Evolutionary conservation across 805 yeast species (phyloP).

Genomic region (Limtongia smithiae): DNA sequence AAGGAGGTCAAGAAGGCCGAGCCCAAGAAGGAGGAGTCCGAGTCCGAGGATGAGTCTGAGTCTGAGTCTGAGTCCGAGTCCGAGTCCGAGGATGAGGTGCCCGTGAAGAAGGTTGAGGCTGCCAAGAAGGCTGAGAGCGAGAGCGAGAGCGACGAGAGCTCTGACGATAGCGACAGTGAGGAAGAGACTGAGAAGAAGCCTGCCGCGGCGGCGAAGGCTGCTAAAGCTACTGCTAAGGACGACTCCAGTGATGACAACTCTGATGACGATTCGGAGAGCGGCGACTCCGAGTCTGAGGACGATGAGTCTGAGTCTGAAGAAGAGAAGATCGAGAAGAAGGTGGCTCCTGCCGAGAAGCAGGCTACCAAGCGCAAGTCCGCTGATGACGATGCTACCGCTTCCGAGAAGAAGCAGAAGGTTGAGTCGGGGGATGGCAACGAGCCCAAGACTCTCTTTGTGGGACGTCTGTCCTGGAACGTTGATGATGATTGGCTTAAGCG

Average conservation of each 20-base stretch:
- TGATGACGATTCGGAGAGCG: slow-evolving; percentile 30
- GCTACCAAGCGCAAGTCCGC: slow-evolving; percentile 43
- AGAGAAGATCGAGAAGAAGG: slow-evolving; percentile 34
- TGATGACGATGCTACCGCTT: slow-evolving; percentile 40
- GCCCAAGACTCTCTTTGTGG: slow-evolving; percentile 89
- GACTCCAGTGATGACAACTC: slow-evolving; percentile 35
- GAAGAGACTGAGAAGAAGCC: slow-evolving; percentile 22
- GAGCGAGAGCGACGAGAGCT: slow-evolving; percentile 4
- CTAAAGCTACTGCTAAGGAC: slow-evolving; percentile 35
- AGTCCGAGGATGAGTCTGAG: background rate
- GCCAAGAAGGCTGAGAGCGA: slow-evolving; percentile 27
- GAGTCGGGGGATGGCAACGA: slow-evolving; percentile 38
- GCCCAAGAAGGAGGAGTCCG: slow-evolving; percentile 10
- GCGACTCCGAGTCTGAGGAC: slow-evolving; percentile 35
- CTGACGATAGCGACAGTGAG: background rate
- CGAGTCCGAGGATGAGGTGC: slow-evolving; percentile 25
- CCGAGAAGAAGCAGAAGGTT: slow-evolving; percentile 53
- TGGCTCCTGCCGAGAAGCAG: too few relatives aligned
- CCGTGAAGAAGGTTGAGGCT: slow-evolving; percentile 1
- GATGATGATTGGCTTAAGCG: slow-evolving; percentile 91
- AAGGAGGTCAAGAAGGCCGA: slow-evolving; percentile 22
- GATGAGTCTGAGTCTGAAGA: slow-evolving; percentile 39
- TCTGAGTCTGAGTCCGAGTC: slow-evolving; percentile 15
- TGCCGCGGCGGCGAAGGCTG: slow-evolving; percentile 11
- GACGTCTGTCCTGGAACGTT: slow-evolving; percentile 94